Percentiles rank a stretch among this genome's conserved stretches.
Evolutionary conservation across 495 filamentous ascomycete species (phyloP).

Genomic region (Penicillium antarcticum): DNA sequence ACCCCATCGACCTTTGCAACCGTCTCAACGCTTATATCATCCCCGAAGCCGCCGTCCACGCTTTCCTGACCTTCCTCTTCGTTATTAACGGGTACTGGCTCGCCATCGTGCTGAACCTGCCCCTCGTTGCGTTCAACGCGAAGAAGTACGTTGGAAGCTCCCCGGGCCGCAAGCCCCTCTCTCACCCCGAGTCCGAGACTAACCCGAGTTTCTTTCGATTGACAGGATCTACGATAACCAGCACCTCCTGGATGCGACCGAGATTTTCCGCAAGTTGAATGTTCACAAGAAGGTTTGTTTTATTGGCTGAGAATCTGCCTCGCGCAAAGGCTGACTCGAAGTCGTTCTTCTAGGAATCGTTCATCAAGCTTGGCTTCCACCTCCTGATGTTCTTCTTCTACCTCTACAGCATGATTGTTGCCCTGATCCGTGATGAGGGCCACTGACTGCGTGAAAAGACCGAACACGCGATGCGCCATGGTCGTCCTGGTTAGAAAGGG

Average conservation of each 20-base stretch:
- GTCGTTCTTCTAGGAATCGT: conserved; percentile 71
- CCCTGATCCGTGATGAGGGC: conserved; percentile 92
- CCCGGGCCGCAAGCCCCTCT: not conserved
- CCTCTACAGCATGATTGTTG: conserved; percentile 99
- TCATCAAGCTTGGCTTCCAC: conserved; percentile 98
- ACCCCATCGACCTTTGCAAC: conserved; percentile 99
- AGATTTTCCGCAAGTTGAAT: conserved; percentile 99
- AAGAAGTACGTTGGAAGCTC: conserved; percentile 73
- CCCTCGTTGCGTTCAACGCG: conserved; percentile 86
- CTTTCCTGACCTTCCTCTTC: conserved; percentile 90
- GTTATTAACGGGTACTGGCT: conserved; percentile 99
- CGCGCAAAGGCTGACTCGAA: not conserved
- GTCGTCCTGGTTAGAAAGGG: conserved; percentile 21
- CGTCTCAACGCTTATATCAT: conserved; percentile 99
- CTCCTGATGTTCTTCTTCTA: conserved; percentile 99
- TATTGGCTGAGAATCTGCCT: not conserved
- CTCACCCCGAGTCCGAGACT: not conserved
- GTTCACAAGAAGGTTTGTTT: conserved; percentile 91
- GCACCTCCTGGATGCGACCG: conserved; percentile 94
- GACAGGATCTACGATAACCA: conserved; percentile 91
- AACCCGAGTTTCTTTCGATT: conserved; percentile 1
- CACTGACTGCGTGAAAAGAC: conserved; percentile 56
- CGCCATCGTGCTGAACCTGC: conserved; percentile 86
- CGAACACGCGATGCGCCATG: conserved; percentile 42
- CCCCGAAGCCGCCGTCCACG: conserved; percentile 96